Percentiles rank a stretch among this genome's conserved stretches.
These are phyloP conservation scores for Cladosporium sp. DNA, from an alignment of 2,329 filamentous ascomycete species.

Conservation along the genomic window DNA sequence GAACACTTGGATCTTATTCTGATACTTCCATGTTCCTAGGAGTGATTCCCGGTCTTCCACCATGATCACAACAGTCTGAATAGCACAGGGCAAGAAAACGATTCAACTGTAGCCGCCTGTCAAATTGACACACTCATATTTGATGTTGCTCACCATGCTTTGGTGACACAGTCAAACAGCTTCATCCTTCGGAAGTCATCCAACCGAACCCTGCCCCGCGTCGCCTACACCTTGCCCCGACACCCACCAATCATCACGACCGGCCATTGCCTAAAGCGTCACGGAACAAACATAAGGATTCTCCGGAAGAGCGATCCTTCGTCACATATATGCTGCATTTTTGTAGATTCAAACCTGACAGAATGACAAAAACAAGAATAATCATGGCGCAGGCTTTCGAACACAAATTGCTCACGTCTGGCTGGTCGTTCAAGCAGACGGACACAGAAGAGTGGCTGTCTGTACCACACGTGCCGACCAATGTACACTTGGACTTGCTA, in stretches of 20 bases:
- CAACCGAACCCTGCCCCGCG: neutral
- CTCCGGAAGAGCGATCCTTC: neutral
- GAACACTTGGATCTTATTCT: too few relatives aligned
- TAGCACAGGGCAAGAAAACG: too few relatives aligned
- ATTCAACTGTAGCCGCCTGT: neutral
- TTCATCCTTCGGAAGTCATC: neutral
- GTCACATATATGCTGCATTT: neutral
- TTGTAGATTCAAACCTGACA: neutral
- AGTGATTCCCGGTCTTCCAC: neutral
- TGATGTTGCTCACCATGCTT: neutral
- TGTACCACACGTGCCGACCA: constrained; percentile 48
- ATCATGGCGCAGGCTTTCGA: constrained; percentile 24
- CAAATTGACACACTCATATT: neutral
- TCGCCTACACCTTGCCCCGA: neutral
- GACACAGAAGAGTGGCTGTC: constrained; percentile 46
- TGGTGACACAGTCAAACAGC: neutral
- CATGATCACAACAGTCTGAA: neutral
- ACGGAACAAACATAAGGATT: neutral
- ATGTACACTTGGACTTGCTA: constrained; percentile 50
- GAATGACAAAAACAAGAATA: constrained; percentile 6
- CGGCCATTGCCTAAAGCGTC: neutral
- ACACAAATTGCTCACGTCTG: constrained; percentile 38
- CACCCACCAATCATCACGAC: neutral
- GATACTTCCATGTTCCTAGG: too few relatives aligned
- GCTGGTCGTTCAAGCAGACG: constrained; percentile 50